Conservation (phyloP, 1,139 yeast genomes). For the Nakaseomyces kungkrabaensis region DNA sequence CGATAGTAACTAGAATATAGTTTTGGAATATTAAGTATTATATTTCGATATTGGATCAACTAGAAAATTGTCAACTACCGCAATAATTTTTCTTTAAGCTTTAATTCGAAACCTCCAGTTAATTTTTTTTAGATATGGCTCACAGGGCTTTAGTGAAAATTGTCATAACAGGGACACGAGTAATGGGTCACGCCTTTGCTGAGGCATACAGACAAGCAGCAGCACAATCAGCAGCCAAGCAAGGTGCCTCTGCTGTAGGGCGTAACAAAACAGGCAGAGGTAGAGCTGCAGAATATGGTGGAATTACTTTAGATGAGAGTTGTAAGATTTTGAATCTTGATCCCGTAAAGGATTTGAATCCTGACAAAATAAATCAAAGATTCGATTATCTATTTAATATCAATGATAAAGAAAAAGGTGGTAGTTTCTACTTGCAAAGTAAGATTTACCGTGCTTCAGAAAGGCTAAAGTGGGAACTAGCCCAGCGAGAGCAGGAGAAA, state of each 20-base stretch:
- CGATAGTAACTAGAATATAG: too few species aligned
- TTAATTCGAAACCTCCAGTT: too few species aligned
- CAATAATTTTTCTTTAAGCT: too few species aligned
- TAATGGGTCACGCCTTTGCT: conserved; percentile 91
- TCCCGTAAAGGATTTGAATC: conserved; percentile 37
- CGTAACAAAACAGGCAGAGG: conserved; percentile 43
- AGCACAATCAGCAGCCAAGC: conserved; percentile 67
- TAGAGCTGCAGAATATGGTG: conserved; percentile 39
- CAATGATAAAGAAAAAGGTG: conserved; percentile 88
- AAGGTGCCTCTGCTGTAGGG: conserved; percentile 46
- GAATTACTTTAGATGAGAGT: conserved; percentile 80
- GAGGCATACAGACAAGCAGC: conserved; percentile 98
- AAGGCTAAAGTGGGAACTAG: conserved; percentile 45
- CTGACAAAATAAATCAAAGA: conserved; percentile 61
- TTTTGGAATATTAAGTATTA: too few species aligned
- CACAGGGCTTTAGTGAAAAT: conserved; percentile 86
- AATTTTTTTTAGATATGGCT: conserved; percentile 40
- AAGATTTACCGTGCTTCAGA: conserved; percentile 84
- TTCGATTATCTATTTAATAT: conserved; percentile 78
- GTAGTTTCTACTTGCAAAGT: conserved; percentile 83
- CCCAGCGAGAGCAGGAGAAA: conserved; percentile 29
- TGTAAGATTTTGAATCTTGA: conserved; percentile 82
- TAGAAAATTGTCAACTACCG: too few species aligned
- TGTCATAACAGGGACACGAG: conserved; percentile 87
- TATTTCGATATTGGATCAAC: too few species aligned